Evolutionary conservation across 1,284 basidiomycete genomes (phyloP), one percentile per base, ranked within the genome.

Genomic region (Boletus semigastroideus): DNA sequence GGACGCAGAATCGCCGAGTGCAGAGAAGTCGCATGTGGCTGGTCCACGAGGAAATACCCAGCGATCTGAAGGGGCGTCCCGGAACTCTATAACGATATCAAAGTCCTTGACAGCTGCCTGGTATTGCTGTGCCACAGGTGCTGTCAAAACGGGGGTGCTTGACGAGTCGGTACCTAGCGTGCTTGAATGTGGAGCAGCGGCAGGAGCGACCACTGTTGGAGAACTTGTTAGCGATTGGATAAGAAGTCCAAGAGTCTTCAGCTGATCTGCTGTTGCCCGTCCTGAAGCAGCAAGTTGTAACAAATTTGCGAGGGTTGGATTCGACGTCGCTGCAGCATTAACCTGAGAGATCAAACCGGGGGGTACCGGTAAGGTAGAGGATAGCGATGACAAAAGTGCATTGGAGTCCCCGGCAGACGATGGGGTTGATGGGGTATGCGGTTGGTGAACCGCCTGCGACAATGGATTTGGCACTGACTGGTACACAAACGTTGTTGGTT

Each of bases 1-100:
- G 25, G 59, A 48, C n/a, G 56, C 65, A 13, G 52, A 22, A 40
- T 58, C 30, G 16, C 61, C 58, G 5, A 57, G 57, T 7, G 53
- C 6, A 40, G 69, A 46, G 17, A 69, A 69, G 57, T 84, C 77
- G 55, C 74, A 81, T 38, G 76, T 69, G 3, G 75, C 74, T 12
- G 75, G 73, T 31, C 78, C 79, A 37, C 84, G 79, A 53, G 88
- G 86, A 50, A 90, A 71, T 8, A 86, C 61, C 78, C 80, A 86
- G 10, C 81, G 76, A 46, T 88, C 84, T 30, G 72, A 71, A 2
- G 78, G 73, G 12, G 72, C 70, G 60, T 90, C 87, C 37, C 75
- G 70, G 55, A 87, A 90, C 60, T 88, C 84, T 48, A 90, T 63
- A 22, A 90, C 78, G 5, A 90, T 61, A 64, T 90, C 87, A 56